These are phyloP conservation scores for Chloris gayana DNA, from an alignment of 176 grass and related monocot species.

Conservation along the genomic window DNA sequence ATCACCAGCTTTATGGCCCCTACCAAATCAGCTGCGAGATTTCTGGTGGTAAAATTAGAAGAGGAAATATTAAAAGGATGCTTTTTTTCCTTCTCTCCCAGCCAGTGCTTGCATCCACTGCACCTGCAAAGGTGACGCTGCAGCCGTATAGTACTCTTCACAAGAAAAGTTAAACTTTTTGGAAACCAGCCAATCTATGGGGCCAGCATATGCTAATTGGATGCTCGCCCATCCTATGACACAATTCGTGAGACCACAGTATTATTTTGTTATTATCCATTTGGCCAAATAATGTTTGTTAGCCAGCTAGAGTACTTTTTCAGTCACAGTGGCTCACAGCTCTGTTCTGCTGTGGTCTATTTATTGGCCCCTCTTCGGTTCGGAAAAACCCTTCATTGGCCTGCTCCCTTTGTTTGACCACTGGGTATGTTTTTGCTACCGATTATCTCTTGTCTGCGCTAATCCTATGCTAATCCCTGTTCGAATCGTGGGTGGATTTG, in stretches of 20 bases:
- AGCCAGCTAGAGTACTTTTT: not conserved
- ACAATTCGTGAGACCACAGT: slow-evolving; percentile 27
- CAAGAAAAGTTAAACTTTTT: slow-evolving; percentile 1
- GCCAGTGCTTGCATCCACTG: slow-evolving; percentile 25
- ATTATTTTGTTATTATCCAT: slow-evolving; percentile 35
- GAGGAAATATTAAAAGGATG: not conserved
- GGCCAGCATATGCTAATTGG: slow-evolving; percentile 35
- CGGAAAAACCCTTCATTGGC: slow-evolving; percentile 28
- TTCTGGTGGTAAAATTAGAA: not conserved
- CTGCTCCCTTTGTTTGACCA: not conserved
- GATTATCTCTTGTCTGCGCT: slow-evolving; percentile 12
- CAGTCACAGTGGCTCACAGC: not conserved
- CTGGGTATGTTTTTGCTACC: slow-evolving; percentile 36
- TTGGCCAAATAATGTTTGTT: not conserved
- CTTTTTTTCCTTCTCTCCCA: not conserved
- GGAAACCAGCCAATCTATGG: not conserved
- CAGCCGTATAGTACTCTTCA: not conserved
- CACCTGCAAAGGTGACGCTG: not conserved
- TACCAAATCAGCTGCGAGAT: slow-evolving; percentile 32
- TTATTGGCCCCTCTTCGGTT: slow-evolving; percentile 46
- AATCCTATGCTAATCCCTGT: slow-evolving; percentile 11
- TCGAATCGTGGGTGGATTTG: slow-evolving; percentile 20
- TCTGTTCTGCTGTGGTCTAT: slow-evolving; percentile 31
- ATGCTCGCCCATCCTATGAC: slow-evolving; percentile 24
- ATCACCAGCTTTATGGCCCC: slow-evolving; percentile 4